Conservation (phyloP, 441 rosid species). For the Croton setiger region DNA sequence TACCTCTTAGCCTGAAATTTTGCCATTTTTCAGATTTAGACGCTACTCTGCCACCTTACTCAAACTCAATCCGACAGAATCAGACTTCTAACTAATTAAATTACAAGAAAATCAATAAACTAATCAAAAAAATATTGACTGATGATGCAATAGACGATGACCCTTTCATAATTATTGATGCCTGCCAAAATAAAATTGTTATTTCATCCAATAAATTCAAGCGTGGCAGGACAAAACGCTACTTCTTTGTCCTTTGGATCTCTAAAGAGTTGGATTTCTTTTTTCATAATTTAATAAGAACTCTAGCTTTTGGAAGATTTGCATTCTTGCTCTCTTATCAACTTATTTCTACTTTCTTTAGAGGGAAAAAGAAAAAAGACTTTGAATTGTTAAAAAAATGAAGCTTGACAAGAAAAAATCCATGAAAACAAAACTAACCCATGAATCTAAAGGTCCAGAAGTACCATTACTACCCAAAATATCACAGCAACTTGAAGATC, state of each 20-base stretch:
- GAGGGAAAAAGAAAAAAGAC: background rate
- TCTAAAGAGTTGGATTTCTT: background rate
- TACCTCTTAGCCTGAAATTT: too few species aligned
- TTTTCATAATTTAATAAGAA: slow-evolving; percentile 3
- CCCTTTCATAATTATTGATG: background rate
- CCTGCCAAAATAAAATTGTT: background rate
- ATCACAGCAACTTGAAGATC: slow-evolving; percentile 27
- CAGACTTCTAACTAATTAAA: background rate
- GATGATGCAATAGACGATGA: too few species aligned
- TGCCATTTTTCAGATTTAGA: too few species aligned
- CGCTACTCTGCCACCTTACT: too few species aligned
- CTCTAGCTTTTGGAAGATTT: background rate
- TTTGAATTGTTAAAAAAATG: background rate
- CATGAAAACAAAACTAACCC: background rate
- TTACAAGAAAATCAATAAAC: background rate
- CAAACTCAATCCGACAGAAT: background rate
- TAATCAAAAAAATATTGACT: background rate
- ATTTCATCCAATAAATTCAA: background rate
- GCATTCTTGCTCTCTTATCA: background rate
- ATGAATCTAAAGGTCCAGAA: background rate
- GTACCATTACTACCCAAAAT: slow-evolving; percentile 14
- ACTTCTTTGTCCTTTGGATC: background rate
- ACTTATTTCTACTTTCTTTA: background rate
- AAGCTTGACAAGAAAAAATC: slow-evolving; percentile 4
- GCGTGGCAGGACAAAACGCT: background rate